These are phyloP conservation scores for Retiboletus fuscus DNA, from an alignment of 1,284 basidiomycete species.

Conservation along the genomic window DNA sequence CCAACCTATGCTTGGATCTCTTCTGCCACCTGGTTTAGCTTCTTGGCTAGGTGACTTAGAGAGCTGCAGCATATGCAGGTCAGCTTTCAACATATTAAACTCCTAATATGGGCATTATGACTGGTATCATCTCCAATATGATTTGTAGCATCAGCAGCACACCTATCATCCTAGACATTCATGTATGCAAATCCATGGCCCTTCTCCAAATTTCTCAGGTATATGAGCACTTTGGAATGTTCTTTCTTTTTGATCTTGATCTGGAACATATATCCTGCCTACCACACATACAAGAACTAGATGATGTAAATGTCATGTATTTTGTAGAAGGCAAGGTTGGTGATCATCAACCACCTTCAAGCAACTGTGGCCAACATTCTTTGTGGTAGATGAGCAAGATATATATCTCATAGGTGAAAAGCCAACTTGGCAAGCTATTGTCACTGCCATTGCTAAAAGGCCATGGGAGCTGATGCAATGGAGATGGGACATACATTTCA, in stretches of 20 bases:
- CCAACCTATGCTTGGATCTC: background rate
- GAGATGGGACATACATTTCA: slow-evolving; percentile 1
- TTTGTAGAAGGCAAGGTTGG: background rate
- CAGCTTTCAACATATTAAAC: background rate
- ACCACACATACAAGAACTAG: background rate
- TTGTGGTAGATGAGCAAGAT: background rate
- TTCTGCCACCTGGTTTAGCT: slow-evolving; percentile 5
- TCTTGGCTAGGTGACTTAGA: background rate
- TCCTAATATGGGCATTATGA: slow-evolving; percentile 9
- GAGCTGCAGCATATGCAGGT: background rate
- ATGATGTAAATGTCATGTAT: slow-evolving; percentile 3
- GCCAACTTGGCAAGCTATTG: background rate
- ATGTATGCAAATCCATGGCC: slow-evolving; percentile 14
- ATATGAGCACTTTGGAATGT: slow-evolving; percentile 10
- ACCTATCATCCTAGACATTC: slow-evolving; percentile 12
- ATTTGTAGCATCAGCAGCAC: background rate
- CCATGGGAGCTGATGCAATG: slow-evolving; percentile 6
- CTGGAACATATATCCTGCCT: slow-evolving; percentile 1
- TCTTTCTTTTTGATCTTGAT: slow-evolving; percentile 6
- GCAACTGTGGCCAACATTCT: background rate
- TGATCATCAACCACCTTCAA: background rate
- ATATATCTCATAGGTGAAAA: background rate
- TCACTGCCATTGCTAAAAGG: background rate
- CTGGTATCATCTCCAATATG: slow-evolving; percentile 7
- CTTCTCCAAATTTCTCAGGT: slow-evolving; percentile 6